phyloP scores from a whole-genome alignment of 805 yeast genomes.

The Priceomyces melissophilus region DNA sequence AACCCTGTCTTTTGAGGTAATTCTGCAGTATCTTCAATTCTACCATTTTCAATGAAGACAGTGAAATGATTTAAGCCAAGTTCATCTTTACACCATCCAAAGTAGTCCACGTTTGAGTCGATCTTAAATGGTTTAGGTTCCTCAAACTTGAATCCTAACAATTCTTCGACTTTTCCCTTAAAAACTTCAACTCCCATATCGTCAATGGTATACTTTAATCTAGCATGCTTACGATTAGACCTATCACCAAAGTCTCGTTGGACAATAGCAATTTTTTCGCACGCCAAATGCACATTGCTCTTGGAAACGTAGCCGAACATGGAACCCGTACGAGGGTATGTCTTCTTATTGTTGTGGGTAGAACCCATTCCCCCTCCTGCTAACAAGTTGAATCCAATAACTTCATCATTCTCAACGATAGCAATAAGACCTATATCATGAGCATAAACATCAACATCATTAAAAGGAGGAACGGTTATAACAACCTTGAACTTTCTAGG shows the following conservation, averaged over 20 bases:
- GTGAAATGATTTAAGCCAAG: conserved; percentile 85
- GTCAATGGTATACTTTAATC: conserved; percentile 95
- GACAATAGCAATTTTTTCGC: conserved; percentile 89
- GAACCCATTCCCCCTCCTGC: conserved; percentile 99
- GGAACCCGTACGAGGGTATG: conserved; percentile 94
- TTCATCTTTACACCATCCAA: conserved; percentile 92
- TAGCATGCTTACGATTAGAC: conserved; percentile 93
- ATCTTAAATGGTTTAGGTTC: conserved; percentile 71
- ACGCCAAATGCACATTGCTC: conserved; percentile 69
- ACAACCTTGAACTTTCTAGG: conserved; percentile 96
- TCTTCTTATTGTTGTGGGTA: conserved; percentile 93
- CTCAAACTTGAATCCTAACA: conserved; percentile 72
- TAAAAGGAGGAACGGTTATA: conserved; percentile 92
- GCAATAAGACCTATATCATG: conserved; percentile 93
- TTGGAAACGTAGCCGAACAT: conserved; percentile 70
- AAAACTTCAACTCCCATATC: conserved; percentile 86
- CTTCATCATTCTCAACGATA: conserved; percentile 65
- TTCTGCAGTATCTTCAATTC: conserved; percentile 90
- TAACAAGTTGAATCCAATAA: conserved; percentile 79
- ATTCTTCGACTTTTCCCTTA: conserved; percentile 76
- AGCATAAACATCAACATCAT: conserved; percentile 95
- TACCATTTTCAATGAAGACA: conserved; percentile 91
- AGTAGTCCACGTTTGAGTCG: conserved; percentile 83
- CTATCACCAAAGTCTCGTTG: conserved; percentile 96
- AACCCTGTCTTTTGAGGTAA: conserved; percentile 88